phyloP scores from a whole-genome alignment of 441 rosid genomes.

The Gossypium schwendimanii region DNA sequence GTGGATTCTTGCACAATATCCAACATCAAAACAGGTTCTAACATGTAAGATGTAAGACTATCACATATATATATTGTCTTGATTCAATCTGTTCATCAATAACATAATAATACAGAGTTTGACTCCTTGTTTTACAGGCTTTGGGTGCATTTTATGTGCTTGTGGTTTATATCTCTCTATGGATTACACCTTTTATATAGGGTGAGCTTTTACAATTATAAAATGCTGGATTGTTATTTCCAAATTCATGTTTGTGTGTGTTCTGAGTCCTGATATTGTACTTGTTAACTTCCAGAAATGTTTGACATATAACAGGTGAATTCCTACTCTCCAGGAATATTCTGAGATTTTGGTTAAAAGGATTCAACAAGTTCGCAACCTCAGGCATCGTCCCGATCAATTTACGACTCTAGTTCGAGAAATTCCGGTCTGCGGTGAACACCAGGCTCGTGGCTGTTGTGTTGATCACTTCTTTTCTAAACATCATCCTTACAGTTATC shows the following conservation, averaged over 20 bases:
- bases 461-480: slow-evolving; percentile 79
- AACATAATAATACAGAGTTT: background rate
- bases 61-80: background rate
- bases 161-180: slow-evolving; percentile 70
- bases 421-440: slow-evolving; percentile 61
- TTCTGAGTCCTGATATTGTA: background rate
- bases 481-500: slow-evolving; percentile 54
- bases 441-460: slow-evolving; percentile 46
- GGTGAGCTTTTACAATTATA: slow-evolving; percentile 34
- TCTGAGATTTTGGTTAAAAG: slow-evolving; percentile 49
- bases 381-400: slow-evolving; percentile 62
- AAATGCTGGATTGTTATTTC: background rate
- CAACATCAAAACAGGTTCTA: slow-evolving; percentile 57
- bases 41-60: slow-evolving; percentile 38
- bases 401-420: slow-evolving; percentile 70
- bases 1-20: slow-evolving; percentile 75
- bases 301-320: slow-evolving; percentile 21
- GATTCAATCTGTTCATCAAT: background rate
- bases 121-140: slow-evolving; percentile 40
- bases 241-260: background rate
- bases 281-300: slow-evolving; percentile 17
- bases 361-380: slow-evolving; percentile 44
- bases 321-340: slow-evolving; percentile 59
- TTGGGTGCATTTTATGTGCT: slow-evolving; percentile 84
- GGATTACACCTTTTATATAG: slow-evolving; percentile 57